These are phyloP conservation scores for Magnusiomyces sp. DNA, from an alignment of 1,139 yeast genomes.

Conservation along the genomic window DNA sequence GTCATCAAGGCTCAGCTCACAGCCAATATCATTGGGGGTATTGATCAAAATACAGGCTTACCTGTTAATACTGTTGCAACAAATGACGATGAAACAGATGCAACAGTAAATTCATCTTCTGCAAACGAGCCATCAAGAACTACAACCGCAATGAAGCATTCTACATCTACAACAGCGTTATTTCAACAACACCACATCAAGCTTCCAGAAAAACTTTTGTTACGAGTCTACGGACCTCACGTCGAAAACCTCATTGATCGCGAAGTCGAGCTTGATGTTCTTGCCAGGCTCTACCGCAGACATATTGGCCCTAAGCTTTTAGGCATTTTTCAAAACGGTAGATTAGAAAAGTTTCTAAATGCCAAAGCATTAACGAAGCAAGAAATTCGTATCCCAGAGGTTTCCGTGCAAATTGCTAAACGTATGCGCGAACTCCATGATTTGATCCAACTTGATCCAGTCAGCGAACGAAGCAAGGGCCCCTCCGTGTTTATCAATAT, in stretches of 20 bases:
- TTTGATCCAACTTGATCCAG: slow-evolving; percentile 56
- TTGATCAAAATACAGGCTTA: slow-evolving; percentile 11
- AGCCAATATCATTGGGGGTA: slow-evolving; percentile 13
- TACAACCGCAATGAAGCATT: background rate
- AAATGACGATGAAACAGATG: background rate
- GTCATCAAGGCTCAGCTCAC: slow-evolving; percentile 20
- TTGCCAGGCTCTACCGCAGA: slow-evolving; percentile 64
- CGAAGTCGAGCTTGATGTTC: slow-evolving; percentile 62
- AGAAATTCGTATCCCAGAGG: slow-evolving; percentile 66
- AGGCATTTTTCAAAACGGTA: slow-evolving; percentile 85
- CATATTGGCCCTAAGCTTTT: slow-evolving; percentile 81
- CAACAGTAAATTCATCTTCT: background rate
- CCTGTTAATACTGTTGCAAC: background rate
- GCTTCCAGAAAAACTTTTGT: slow-evolving; percentile 43
- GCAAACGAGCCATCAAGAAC: background rate
- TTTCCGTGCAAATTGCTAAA: slow-evolving; percentile 81
- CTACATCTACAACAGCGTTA: slow-evolving; percentile 10
- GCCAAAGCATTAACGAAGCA: slow-evolving; percentile 64
- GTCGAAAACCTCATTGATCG: slow-evolving; percentile 83
- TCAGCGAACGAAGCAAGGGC: slow-evolving; percentile 42
- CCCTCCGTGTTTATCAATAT: slow-evolving; percentile 68
- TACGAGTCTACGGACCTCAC: slow-evolving; percentile 87
- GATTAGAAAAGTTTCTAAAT: slow-evolving; percentile 85
- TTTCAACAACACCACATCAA: slow-evolving; percentile 24
- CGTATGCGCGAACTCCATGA: slow-evolving; percentile 92